Evolutionary conservation across 2,329 filamentous ascomycete genomes (phyloP).

Genomic region (Epichloe sylvatica): DNA sequence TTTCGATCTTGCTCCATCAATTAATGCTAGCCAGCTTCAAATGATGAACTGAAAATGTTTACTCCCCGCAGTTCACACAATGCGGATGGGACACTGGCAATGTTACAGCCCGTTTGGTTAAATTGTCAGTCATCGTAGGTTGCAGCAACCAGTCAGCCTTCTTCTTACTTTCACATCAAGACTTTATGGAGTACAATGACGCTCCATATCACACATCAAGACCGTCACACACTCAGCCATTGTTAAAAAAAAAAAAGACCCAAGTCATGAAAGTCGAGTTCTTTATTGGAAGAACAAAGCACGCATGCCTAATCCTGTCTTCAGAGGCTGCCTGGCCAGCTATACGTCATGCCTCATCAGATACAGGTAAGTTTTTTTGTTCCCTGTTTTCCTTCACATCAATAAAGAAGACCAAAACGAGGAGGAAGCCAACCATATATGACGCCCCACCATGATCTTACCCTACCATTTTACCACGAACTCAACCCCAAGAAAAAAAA

Average conservation of each 20-base stretch:
- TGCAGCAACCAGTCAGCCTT: too few species aligned
- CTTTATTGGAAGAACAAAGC: conserved; percentile 27
- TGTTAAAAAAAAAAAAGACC: not conserved
- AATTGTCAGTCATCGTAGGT: too few species aligned
- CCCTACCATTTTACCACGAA: conserved; percentile 17
- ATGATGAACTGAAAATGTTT: too few species aligned
- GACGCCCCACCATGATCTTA: conserved; percentile 33
- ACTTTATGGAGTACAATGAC: not conserved
- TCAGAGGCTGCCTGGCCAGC: conserved; percentile 25
- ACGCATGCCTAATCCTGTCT: conserved; percentile 23
- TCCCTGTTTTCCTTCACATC: conserved; percentile 23
- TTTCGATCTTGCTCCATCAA: not conserved
- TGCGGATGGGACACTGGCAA: too few species aligned
- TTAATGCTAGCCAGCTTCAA: too few species aligned
- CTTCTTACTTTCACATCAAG: too few species aligned
- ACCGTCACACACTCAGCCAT: too few species aligned
- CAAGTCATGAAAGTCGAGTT: conserved; percentile 16
- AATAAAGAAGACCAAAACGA: conserved; percentile 31
- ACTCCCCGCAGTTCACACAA: too few species aligned
- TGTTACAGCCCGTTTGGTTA: too few species aligned
- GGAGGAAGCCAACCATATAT: conserved; percentile 27
- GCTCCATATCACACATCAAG: not conserved
- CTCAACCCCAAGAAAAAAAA: conserved; percentile 5
- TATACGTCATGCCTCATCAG: conserved; percentile 25
- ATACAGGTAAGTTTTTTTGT: conserved; percentile 13